A percentile compares a stretch with the other conserved stretches of the same genome.
Conservation (phyloP, 2,329 filamentous ascomycete genomes). For the Ascochyta koolunga region DNA sequence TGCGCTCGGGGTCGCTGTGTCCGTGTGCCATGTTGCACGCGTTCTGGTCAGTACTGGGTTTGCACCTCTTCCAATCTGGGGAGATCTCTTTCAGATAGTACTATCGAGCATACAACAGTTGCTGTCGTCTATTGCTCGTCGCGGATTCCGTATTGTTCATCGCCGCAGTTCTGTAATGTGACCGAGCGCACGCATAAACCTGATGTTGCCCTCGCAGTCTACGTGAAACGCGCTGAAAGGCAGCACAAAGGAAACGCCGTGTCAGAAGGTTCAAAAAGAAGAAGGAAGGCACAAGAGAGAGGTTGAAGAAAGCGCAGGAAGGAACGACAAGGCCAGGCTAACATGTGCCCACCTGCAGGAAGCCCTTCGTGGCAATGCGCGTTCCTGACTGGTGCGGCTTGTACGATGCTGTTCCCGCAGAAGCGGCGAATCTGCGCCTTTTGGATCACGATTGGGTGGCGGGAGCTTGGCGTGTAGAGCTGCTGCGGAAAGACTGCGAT, state of each 20-base stretch:
- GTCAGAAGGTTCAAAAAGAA: not conserved
- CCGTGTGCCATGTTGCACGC: slow-evolving; percentile 7
- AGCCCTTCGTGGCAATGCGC: slow-evolving; percentile 10
- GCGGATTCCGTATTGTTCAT: slow-evolving; percentile 9
- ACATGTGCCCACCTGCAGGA: slow-evolving; percentile 14
- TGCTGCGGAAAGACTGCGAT: slow-evolving; percentile 5
- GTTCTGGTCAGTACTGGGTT: not conserved
- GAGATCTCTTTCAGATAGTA: not conserved
- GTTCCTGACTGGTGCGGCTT: slow-evolving; percentile 13
- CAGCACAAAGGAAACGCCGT: slow-evolving; percentile 6
- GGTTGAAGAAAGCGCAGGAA: slow-evolving; percentile 4
- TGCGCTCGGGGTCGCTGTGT: slow-evolving; percentile 12
- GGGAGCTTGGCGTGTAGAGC: slow-evolving; percentile 13
- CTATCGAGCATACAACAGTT: slow-evolving; percentile 15
- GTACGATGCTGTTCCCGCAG: slow-evolving; percentile 6
- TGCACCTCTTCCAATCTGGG: too few relatives aligned
- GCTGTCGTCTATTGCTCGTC: slow-evolving; percentile 11
- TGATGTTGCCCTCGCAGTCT: not conserved
- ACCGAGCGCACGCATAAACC: slow-evolving; percentile 2
- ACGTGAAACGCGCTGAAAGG: slow-evolving; percentile 4
- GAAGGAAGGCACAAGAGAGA: not conserved
- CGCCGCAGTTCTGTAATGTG: slow-evolving; percentile 11
- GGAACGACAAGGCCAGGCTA: slow-evolving; percentile 8
- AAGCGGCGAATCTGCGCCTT: slow-evolving; percentile 10
- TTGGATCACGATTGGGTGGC: slow-evolving; percentile 13